These are phyloP conservation scores for Hypoxylon perforatum DNA, from an alignment of 495 filamentous ascomycete genomes.

Conservation along the genomic window DNA sequence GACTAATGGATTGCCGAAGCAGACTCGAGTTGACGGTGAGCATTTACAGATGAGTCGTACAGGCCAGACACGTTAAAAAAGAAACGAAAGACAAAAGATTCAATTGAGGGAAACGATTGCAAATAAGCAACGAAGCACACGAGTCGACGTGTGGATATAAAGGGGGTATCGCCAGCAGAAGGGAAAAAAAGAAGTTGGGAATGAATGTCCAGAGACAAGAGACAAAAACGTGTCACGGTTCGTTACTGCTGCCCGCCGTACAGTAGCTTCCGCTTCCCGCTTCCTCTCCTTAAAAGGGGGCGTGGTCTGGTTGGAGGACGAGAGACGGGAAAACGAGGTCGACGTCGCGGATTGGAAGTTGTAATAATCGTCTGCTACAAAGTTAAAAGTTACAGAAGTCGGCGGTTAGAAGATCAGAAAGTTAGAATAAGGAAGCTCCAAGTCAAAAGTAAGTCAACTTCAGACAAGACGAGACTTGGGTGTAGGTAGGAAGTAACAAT, in stretches of 20 bases:
- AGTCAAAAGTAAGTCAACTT: constrained; percentile 6
- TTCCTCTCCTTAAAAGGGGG: constrained; percentile 13
- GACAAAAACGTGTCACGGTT: not conserved
- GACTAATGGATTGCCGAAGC: constrained; percentile 25
- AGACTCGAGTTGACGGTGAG: constrained; percentile 30
- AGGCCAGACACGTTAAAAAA: constrained; percentile 31
- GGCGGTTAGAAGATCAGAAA: constrained; percentile 10
- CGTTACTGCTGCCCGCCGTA: constrained; percentile 7
- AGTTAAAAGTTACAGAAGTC: constrained; percentile 7
- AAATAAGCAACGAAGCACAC: constrained; percentile 48
- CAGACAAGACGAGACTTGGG: not conserved
- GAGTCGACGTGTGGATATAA: constrained; percentile 48
- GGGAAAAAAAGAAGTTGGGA: constrained; percentile 17
- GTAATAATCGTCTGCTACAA: constrained; percentile 17
- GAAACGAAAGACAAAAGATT: constrained; percentile 43
- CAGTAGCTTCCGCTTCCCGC: constrained; percentile 1
- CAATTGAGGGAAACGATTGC: constrained; percentile 45
- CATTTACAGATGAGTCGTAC: constrained; percentile 31
- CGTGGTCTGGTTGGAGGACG: not conserved
- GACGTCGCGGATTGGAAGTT: constrained; percentile 6
- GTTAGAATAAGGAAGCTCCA: constrained; percentile 29
- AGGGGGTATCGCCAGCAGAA: constrained; percentile 47
- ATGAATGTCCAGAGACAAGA: constrained; percentile 22
- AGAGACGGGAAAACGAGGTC: constrained; percentile 2
- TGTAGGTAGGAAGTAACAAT: constrained; percentile 12